Conservation (phyloP, 345 rosid species). For the Cardiospermum halicacabum region DNA sequence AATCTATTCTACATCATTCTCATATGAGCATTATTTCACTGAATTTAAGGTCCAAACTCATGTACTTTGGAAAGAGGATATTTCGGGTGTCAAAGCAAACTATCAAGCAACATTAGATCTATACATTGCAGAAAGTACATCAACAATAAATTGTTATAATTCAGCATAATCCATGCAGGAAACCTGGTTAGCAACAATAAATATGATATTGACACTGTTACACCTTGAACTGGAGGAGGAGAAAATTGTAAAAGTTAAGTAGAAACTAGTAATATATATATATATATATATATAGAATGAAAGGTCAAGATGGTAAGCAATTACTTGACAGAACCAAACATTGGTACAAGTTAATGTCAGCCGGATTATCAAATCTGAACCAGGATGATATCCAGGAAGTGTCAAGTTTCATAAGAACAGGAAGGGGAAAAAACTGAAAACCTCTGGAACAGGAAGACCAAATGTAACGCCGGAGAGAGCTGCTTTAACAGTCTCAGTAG, state of each 20-base stretch:
- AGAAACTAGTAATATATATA: neutral
- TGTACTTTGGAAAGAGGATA: neutral
- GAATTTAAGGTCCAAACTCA: neutral
- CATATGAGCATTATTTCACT: neutral
- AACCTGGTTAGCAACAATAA: neutral
- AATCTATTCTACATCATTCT: constrained; percentile 7
- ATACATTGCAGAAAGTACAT: neutral
- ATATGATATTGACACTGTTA: no score
- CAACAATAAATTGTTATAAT: neutral
- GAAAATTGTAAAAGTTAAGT: neutral
- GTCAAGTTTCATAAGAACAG: neutral
- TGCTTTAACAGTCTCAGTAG: constrained; percentile 72
- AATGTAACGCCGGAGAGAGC: constrained; percentile 77
- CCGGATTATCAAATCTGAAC: neutral
- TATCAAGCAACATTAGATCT: neutral
- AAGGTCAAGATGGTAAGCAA: neutral
- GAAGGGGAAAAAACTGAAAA: constrained; percentile 32
- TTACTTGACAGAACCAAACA: neutral
- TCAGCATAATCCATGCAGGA: neutral
- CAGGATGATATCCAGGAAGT: neutral
- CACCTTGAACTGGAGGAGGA: neutral
- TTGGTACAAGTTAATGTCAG: neutral
- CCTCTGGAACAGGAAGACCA: constrained; percentile 98
- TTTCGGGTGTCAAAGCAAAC: neutral
- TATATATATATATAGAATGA: neutral